Evolutionary conservation across 352 stramenopile genomes (phyloP).

Genomic region (Phytophthora pinifolia): DNA sequence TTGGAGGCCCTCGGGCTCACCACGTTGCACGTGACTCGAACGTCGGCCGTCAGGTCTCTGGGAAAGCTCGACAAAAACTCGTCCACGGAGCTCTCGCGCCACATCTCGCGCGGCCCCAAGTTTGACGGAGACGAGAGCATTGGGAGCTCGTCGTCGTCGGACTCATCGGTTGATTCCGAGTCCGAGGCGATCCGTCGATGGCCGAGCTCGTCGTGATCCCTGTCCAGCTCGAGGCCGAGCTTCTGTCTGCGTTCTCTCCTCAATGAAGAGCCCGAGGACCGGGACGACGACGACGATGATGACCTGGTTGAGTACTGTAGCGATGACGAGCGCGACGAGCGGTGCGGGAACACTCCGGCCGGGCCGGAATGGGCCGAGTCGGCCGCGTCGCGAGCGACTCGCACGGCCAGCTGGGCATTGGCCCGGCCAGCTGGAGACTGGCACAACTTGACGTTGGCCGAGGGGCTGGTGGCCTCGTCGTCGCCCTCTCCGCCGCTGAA

Average conservation of each 20-base stretch:
- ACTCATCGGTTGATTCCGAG: slow-evolving; percentile 10
- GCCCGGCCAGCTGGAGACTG: slow-evolving; percentile 35
- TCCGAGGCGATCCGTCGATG: slow-evolving; percentile 10
- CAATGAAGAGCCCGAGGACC: slow-evolving; percentile 17
- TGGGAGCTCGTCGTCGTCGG: background rate
- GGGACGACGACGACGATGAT: slow-evolving; percentile 25
- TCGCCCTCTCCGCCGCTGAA: slow-evolving; percentile 25
- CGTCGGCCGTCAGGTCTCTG: slow-evolving; percentile 47
- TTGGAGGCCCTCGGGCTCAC: slow-evolving; percentile 26
- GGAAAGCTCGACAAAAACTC: slow-evolving; percentile 38
- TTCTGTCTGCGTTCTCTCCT: slow-evolving; percentile 11
- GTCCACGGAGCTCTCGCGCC: slow-evolving; percentile 36
- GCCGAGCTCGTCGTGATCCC: slow-evolving; percentile 10
- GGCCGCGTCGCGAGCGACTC: slow-evolving; percentile 21
- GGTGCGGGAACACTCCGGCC: slow-evolving; percentile 32
- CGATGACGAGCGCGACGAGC: slow-evolving; percentile 34
- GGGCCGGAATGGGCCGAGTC: slow-evolving; percentile 1
- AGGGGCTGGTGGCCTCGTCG: background rate
- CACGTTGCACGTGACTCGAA: slow-evolving; percentile 42
- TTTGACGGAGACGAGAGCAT: slow-evolving; percentile 12
- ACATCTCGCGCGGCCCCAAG: slow-evolving; percentile 21
- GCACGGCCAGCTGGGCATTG: slow-evolving; percentile 46
- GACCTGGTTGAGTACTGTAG: slow-evolving; percentile 29
- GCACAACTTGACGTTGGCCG: slow-evolving; percentile 24
- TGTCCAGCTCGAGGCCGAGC: background rate